Evolutionary conservation across 306 rosid species (phyloP).

Genomic region (Ammopiptanthus mongolicus): DNA sequence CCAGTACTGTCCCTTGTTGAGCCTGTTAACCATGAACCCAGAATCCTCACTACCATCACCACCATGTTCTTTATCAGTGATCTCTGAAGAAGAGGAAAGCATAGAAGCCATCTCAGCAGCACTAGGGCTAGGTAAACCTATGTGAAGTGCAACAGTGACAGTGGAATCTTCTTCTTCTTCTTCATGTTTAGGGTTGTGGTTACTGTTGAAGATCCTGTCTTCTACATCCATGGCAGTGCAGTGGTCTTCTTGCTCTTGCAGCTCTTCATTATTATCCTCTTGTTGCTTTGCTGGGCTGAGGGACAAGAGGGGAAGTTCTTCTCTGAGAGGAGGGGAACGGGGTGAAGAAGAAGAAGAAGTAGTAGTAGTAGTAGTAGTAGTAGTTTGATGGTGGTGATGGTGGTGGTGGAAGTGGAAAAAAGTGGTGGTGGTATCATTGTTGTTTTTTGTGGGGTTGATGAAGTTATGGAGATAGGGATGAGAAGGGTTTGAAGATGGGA

Average conservation of each 20-base stretch:
- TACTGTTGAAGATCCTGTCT: neutral
- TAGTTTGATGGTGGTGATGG: neutral
- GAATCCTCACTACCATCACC: constrained; percentile 33
- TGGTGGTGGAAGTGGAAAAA: constrained; percentile 12
- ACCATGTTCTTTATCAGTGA: constrained; percentile 30
- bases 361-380: neutral
- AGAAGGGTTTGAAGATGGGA: constrained; percentile 24
- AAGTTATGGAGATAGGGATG: constrained; percentile 15
- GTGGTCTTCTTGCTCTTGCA: neutral
- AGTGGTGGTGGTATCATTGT: neutral
- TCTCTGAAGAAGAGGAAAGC: constrained; percentile 58
- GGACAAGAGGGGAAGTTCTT: constrained; percentile 73
- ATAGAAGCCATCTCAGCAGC: constrained; percentile 83
- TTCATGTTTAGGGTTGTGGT: neutral
- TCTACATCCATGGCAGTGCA: constrained; percentile 45
- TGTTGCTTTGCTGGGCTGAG: constrained; percentile 44
- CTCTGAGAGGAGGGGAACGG: constrained; percentile 76
- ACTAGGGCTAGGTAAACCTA: constrained; percentile 96
- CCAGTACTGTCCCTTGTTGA: constrained; percentile 96
- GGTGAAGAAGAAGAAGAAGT: constrained; percentile 25
- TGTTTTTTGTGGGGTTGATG: constrained; percentile 1
- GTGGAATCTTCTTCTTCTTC: constrained; percentile 12
- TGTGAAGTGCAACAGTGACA: constrained; percentile 93
- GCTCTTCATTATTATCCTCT: neutral
- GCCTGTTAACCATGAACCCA: constrained; percentile 42